Evolutionary conservation across 2,329 filamentous ascomycete genomes (phyloP).

Genomic region (Aspergillus floridensis): DNA sequence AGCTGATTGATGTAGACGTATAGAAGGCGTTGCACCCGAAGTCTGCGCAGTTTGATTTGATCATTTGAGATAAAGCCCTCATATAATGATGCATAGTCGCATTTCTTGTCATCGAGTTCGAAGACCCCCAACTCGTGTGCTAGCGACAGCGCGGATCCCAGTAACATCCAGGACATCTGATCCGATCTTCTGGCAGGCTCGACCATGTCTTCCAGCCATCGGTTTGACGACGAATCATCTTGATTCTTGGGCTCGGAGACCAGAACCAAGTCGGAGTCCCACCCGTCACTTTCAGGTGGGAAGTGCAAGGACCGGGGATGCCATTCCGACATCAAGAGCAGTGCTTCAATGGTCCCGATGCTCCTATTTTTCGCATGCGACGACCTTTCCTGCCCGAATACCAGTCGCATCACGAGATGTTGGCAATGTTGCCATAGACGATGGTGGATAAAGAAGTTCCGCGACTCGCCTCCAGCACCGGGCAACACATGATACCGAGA

Average conservation of each 20-base stretch:
- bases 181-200: constrained; percentile 55
- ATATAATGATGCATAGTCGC: constrained; percentile 19
- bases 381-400: constrained; percentile 54
- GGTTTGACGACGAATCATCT: constrained; percentile 33
- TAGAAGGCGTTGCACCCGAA: constrained; percentile 39
- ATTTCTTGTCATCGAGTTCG: constrained; percentile 41
- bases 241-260: constrained; percentile 35
- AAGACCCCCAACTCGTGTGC: constrained; percentile 55
- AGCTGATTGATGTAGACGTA: constrained; percentile 53
- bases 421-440: constrained; percentile 56
- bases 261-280: constrained; percentile 54
- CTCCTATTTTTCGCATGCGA: constrained; percentile 51
- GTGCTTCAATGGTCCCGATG: constrained; percentile 53
- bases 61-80: constrained; percentile 29
- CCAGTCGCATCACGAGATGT: constrained; percentile 52
- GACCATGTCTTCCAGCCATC: constrained; percentile 55
- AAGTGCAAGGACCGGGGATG: constrained; percentile 56
- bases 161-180: constrained; percentile 60
- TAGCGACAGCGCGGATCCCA: constrained; percentile 54
- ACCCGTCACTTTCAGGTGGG: constrained; percentile 53
- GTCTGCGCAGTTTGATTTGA: constrained; percentile 33
- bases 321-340: constrained; percentile 57
- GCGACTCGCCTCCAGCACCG: constrained; percentile 45
- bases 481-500: constrained; percentile 51
- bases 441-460: constrained; percentile 55